Evolutionary conservation across 305 asterid species (phyloP).

Genomic region (Plantago coronopus): DNA sequence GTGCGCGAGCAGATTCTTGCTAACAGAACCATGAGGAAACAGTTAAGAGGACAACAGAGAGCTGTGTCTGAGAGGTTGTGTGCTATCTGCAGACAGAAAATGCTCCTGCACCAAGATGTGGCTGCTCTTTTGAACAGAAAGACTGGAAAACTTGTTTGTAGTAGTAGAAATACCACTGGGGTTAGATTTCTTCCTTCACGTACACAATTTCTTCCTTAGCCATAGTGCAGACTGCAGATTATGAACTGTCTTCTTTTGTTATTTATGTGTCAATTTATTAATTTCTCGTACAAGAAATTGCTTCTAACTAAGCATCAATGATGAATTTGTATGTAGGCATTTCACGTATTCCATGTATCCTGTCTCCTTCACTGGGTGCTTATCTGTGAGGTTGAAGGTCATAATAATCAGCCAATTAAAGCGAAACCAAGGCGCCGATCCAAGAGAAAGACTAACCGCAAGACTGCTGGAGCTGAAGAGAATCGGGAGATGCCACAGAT

Average conservation of each 20-base stretch:
- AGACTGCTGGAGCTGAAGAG: slow-evolving; percentile 35
- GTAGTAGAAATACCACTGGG: slow-evolving; percentile 87
- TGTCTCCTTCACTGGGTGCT: slow-evolving; percentile 90
- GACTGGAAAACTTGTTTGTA: slow-evolving; percentile 83
- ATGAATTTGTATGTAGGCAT: slow-evolving; percentile 49
- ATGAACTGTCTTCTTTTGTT: slow-evolving; percentile 1
- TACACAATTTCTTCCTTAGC: neutral
- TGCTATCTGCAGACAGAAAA: slow-evolving; percentile 79
- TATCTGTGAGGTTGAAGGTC: slow-evolving; percentile 66
- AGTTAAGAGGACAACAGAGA: slow-evolving; percentile 57
- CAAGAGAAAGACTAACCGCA: slow-evolving; percentile 51
- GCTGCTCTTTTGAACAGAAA: slow-evolving; percentile 71
- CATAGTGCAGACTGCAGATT: slow-evolving; percentile 9
- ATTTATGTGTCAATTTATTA: neutral
- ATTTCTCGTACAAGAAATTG: too few species aligned
- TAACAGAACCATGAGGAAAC: slow-evolving; percentile 69
- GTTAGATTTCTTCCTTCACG: slow-evolving; percentile 36
- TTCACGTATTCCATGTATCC: slow-evolving; percentile 79
- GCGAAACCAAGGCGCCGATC: slow-evolving; percentile 44
- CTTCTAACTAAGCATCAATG: slow-evolving; percentile 9
- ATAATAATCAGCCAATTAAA: slow-evolving; percentile 37
- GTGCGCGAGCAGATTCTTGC: slow-evolving; percentile 49
- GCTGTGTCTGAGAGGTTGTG: slow-evolving; percentile 79
- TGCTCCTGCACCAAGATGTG: slow-evolving; percentile 86
- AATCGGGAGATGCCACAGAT: slow-evolving; percentile 30